Conservation (phyloP, 2,329 filamentous ascomycete species). For the Trematosphaeria pertusa region DNA sequence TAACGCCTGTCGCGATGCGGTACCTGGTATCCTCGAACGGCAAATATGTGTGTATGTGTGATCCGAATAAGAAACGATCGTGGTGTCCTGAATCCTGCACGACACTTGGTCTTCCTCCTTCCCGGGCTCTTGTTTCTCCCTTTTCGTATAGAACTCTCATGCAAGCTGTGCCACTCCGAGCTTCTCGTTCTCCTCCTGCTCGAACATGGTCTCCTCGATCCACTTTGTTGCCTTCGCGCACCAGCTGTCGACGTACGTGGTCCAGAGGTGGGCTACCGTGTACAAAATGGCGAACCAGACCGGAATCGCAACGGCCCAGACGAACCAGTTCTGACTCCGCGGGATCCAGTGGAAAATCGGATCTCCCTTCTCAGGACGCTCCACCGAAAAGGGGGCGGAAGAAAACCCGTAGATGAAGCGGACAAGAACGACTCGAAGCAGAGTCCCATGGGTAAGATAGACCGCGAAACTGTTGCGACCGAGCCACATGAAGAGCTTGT, state of each 20-base stretch:
- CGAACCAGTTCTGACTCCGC: constrained; percentile 45
- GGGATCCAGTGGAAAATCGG: constrained; percentile 52
- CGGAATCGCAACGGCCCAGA: constrained; percentile 54
- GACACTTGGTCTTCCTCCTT: not conserved
- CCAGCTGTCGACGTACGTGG: constrained; percentile 58
- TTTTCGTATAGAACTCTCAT: constrained; percentile 10
- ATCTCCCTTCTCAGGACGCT: constrained; percentile 50
- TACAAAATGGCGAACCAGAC: constrained; percentile 58
- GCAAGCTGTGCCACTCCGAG: constrained; percentile 34
- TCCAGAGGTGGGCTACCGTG: constrained; percentile 58
- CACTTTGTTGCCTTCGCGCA: constrained; percentile 58
- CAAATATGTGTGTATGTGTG: not conserved
- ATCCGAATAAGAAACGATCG: not conserved
- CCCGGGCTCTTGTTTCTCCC: not conserved
- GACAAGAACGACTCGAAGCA: constrained; percentile 59
- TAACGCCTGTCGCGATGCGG: not conserved
- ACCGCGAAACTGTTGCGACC: constrained; percentile 64
- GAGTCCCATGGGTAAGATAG: constrained; percentile 62
- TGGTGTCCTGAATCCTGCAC: not conserved
- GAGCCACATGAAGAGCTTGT: constrained; percentile 60
- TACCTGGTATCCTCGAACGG: not conserved
- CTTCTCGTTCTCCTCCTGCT: constrained; percentile 50
- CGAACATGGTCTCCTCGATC: constrained; percentile 58
- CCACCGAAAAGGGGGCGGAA: constrained; percentile 51
- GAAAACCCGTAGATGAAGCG: constrained; percentile 62